Evolutionary conservation across 495 filamentous ascomycete species (phyloP).

Genomic region (Barbatosphaeria neglecta): DNA sequence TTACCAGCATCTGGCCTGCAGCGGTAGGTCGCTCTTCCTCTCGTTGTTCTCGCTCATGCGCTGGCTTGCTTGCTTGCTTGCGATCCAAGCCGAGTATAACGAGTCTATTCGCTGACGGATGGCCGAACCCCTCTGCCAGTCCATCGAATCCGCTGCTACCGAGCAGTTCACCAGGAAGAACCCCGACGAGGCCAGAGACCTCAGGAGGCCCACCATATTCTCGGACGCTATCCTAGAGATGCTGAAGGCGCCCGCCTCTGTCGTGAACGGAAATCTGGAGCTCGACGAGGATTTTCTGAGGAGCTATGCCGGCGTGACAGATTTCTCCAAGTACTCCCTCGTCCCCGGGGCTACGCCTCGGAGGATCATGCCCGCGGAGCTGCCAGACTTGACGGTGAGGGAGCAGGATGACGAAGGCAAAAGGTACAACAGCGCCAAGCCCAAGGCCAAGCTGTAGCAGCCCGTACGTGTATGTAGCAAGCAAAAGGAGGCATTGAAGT

Average conservation of each 20-base stretch:
- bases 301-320: constrained; percentile 46
- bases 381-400: constrained; percentile 60
- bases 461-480: no score
- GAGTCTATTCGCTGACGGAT: constrained; percentile 2
- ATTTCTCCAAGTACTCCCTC: constrained; percentile 66
- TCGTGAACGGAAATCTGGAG: constrained; percentile 59
- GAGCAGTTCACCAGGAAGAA: constrained; percentile 33
- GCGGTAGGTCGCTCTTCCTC: constrained; percentile 33
- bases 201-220: constrained; percentile 64
- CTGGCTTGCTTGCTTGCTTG: no score
- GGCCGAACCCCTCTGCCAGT: constrained; percentile 16
- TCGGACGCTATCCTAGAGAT: constrained; percentile 71
- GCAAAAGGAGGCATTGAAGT: no score
- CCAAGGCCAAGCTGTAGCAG: neutral
- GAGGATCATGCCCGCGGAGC: constrained; percentile 64
- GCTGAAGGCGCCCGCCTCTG: constrained; percentile 44
- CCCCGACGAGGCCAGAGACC: constrained; percentile 35
- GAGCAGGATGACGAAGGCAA: constrained; percentile 78
- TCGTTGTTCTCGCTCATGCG: neutral
- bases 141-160: constrained; percentile 67
- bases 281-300: constrained; percentile 80
- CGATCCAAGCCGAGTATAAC: no score
- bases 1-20: constrained; percentile 77
- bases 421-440: constrained; percentile 52
- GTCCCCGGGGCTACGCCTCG: constrained; percentile 53